Evolutionary conservation across 129 eudicot species (phyloP).

Genomic region (Gnaphalium uliginosum): DNA sequence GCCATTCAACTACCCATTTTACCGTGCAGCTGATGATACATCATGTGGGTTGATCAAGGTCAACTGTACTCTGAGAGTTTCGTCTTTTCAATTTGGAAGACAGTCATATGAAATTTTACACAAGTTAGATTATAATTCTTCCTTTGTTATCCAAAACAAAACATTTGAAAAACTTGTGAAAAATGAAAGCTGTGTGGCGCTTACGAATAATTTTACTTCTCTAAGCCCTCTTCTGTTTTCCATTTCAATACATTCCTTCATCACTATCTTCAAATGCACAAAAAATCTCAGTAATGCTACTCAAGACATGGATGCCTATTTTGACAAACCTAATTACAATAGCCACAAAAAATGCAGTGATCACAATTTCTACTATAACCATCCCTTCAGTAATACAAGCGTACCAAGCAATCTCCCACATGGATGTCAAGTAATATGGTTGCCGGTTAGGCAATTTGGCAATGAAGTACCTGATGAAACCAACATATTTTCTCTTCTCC

Average conservation of each 20-base stretch:
- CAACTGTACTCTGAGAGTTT: background rate
- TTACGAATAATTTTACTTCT: constrained; percentile 7
- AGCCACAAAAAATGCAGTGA: background rate
- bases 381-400: background rate
- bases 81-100: background rate
- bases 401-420: constrained; percentile 19
- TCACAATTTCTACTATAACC: constrained; percentile 22
- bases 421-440: constrained; percentile 8
- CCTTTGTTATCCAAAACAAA: background rate
- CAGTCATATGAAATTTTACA: background rate
- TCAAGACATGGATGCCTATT: background rate
- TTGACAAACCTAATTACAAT: background rate
- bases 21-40: background rate
- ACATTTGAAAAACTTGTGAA: background rate
- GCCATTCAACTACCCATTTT: constrained; percentile 22
- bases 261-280: constrained; percentile 44
- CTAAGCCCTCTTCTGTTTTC: constrained; percentile 33
- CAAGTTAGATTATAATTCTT: background rate
- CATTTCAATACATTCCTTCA: background rate
- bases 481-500: constrained; percentile 21
- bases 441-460: background rate
- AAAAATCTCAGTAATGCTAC: background rate
- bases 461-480: background rate
- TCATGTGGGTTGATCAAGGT: constrained; percentile 24
- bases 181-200: constrained; percentile 12